Percentiles rank a stretch among this genome's conserved stretches.
phyloP scores from a whole-genome alignment of 1,139 yeast species.

The Geotrichum carabidarum region DNA sequence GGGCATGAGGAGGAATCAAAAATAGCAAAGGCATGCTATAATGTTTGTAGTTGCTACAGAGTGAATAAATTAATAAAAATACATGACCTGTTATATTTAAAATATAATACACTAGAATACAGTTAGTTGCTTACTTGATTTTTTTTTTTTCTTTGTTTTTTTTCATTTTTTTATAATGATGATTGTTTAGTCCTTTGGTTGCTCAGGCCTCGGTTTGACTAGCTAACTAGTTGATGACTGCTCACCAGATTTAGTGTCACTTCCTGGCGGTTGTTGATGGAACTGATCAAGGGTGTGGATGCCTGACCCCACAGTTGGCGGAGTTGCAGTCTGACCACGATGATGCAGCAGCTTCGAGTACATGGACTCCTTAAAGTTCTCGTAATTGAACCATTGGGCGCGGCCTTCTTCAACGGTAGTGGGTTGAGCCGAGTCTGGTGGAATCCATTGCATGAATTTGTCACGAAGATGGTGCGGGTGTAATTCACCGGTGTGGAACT shows the following conservation, averaged over 20 bases:
- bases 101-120: neutral
- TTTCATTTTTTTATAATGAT: neutral
- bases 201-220: neutral
- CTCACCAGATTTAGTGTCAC: too few species aligned
- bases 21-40: neutral
- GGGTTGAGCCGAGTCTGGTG: neutral
- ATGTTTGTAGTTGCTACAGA: neutral
- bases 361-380: constrained; percentile 15
- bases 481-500: neutral
- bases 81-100: neutral
- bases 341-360: constrained; percentile 9
- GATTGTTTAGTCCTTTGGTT: neutral
- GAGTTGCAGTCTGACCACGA: neutral
- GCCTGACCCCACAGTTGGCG: neutral
- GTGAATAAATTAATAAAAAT: neutral
- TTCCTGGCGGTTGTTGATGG: too few species aligned
- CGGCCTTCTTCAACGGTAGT: constrained; percentile 8
- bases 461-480: neutral
- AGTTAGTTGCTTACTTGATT: neutral
- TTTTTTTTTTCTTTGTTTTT: neutral
- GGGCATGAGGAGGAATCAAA: neutral
- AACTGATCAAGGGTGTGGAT: too few species aligned
- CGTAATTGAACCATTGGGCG: constrained; percentile 16
- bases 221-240: too few species aligned
- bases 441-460: constrained; percentile 4